Conservation (phyloP, 306 rosid species). For the Trifolium subterraneum region DNA sequence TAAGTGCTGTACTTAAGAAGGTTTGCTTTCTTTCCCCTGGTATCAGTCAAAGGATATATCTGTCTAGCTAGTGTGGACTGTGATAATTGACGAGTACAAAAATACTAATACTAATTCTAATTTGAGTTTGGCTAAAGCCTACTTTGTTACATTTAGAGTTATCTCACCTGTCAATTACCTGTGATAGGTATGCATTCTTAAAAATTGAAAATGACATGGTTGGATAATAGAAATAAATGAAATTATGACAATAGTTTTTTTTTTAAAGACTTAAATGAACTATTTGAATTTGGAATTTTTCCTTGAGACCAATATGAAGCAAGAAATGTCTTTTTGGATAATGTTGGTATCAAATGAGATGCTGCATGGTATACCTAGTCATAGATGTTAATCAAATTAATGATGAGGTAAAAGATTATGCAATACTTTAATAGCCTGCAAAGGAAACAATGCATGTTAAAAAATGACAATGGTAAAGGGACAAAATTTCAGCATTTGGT, state of each 20-base stretch:
- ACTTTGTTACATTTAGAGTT: not conserved
- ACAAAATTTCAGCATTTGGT: not conserved
- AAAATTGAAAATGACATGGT: not conserved
- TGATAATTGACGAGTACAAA: not conserved
- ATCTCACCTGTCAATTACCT: not conserved
- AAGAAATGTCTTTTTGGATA: not conserved
- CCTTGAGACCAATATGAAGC: constrained; percentile 3
- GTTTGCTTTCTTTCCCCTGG: constrained; percentile 46
- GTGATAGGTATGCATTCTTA: not conserved
- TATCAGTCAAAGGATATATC: constrained; percentile 8
- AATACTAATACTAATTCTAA: not conserved
- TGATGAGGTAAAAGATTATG: not conserved
- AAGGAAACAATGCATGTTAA: not conserved
- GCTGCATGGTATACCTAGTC: not conserved
- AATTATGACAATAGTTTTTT: not conserved
- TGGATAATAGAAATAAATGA: not conserved
- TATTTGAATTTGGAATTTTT: constrained; percentile 9
- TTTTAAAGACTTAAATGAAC: not conserved
- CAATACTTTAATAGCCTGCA: not conserved
- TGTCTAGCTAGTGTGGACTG: not conserved
- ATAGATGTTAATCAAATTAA: constrained; percentile 19
- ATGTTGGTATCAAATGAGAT: not conserved
- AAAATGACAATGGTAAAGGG: too few relatives aligned
- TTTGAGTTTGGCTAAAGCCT: constrained; percentile 5
- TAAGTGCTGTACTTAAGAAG: constrained; percentile 82